A percentile compares a stretch with the other conserved stretches of the same genome.
These are phyloP conservation scores for Chlorociboria aeruginascens DNA, from an alignment of 495 filamentous ascomycete species.

Conservation along the genomic window DNA sequence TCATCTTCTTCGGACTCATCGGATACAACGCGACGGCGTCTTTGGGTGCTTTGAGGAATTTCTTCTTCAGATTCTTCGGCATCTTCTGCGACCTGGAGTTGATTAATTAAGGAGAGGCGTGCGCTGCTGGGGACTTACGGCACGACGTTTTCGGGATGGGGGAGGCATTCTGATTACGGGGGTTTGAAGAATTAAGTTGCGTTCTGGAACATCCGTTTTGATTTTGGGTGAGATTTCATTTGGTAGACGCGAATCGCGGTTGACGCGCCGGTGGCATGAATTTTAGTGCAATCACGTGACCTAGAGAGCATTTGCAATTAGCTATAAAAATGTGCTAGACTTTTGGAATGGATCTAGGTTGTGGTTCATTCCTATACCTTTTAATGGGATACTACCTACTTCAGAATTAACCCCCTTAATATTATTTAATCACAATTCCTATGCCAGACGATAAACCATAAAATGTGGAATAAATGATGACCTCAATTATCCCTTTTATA, in stretches of 20 bases:
- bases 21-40: slow-evolving; percentile 3
- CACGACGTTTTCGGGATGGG: slow-evolving; percentile 5
- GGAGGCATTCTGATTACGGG: slow-evolving; percentile 10
- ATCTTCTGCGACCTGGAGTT: slow-evolving; percentile 8
- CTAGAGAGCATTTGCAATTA: too few species aligned
- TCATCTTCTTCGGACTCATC: slow-evolving; percentile 19
- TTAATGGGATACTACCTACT: too few species aligned
- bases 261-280: not conserved
- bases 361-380: too few species aligned
- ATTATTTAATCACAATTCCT: too few species aligned
- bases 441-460: too few species aligned
- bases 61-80: slow-evolving; percentile 12
- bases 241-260: slow-evolving; percentile 9
- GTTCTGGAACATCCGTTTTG: not conserved
- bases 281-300: too few species aligned
- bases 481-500: too few species aligned
- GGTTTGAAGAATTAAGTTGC: not conserved
- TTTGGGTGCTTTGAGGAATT: slow-evolving; percentile 10
- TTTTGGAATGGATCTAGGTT: too few species aligned
- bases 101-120: not conserved
- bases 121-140: slow-evolving; percentile 1
- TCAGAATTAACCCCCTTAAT: too few species aligned
- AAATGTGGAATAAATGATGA: too few species aligned
- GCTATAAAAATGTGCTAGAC: too few species aligned
- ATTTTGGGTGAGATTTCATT: not conserved